Evolutionary conservation across 495 filamentous ascomycete species (phyloP).

Genomic region (Cercophora sp.): DNA sequence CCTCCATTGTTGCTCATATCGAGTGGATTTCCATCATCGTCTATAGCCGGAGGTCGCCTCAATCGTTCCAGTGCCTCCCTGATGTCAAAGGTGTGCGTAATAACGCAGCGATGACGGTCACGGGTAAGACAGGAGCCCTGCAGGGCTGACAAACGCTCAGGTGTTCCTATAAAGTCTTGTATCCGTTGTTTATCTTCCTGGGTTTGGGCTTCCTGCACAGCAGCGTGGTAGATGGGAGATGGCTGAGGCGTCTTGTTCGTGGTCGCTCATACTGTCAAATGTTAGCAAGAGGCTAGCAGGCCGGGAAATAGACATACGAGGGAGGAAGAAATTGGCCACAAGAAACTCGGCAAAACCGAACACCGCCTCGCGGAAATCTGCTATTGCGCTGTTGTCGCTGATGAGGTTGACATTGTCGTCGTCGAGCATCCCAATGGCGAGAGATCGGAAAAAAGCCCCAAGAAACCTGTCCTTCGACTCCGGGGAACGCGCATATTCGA

Average conservation of each 20-base stretch:
- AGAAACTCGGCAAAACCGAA: conserved; percentile 23
- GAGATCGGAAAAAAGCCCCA: conserved; percentile 20
- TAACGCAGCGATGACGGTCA: conserved; percentile 19
- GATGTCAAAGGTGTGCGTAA: conserved; percentile 11
- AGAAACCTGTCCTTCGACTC: conserved; percentile 21
- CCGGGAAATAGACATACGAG: conserved; percentile 11
- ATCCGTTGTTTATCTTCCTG: conserved; percentile 7
- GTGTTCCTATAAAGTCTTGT: conserved; percentile 17
- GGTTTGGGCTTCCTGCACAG: conserved; percentile 16
- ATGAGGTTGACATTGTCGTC: conserved; percentile 6
- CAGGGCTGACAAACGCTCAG: conserved; percentile 5
- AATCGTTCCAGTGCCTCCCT: neutral
- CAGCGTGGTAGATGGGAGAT: conserved; percentile 16
- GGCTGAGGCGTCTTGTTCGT: conserved; percentile 23
- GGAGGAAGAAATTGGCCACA: conserved; percentile 12
- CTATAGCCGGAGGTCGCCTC: conserved; percentile 7
- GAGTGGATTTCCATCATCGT: conserved; percentile 15
- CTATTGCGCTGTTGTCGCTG: conserved; percentile 11
- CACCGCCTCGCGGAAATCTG: neutral
- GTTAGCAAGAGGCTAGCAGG: neutral
- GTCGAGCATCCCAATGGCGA: conserved; percentile 18
- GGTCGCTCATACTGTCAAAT: conserved; percentile 21
- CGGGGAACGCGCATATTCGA: conserved; percentile 22
- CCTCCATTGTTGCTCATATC: neutral
- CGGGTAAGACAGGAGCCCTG: conserved; percentile 16